Conservation (phyloP, 495 filamentous ascomycete genomes). For the Penicillium subrubescens region DNA sequence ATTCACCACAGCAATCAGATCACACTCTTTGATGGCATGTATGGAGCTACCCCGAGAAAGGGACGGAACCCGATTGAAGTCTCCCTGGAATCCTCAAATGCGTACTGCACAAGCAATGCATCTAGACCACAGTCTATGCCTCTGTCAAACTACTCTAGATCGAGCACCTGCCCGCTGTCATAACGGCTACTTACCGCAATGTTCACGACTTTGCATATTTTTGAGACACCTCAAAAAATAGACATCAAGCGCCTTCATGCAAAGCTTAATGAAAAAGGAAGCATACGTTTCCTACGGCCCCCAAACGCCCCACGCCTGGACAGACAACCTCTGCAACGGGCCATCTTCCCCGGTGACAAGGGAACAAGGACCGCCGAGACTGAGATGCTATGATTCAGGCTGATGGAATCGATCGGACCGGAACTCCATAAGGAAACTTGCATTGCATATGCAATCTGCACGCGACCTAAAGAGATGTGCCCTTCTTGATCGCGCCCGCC, state of each 20-base stretch:
- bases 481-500: background rate
- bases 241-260: background rate
- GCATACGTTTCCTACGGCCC: background rate
- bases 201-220: background rate
- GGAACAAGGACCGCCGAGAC: background rate
- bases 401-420: constrained; percentile 22
- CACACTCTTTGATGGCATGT: background rate
- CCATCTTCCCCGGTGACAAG: constrained; percentile 9
- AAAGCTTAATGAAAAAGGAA: constrained; percentile 1
- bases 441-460: constrained; percentile 33
- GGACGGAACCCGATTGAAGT: background rate
- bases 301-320: background rate
- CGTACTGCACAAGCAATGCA: background rate
- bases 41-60: background rate
- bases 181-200: background rate
- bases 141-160: constrained; percentile 8
- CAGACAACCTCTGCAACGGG: background rate
- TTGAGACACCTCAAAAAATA: background rate
- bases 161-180: constrained; percentile 6
- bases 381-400: background rate
- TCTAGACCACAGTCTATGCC: constrained; percentile 11
- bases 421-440: constrained; percentile 28
- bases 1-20: background rate
- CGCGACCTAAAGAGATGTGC: constrained; percentile 21
- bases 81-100: background rate